Conservation (phyloP, 2,329 filamentous ascomycete species). For the Diaporthe humulicola region DNA sequence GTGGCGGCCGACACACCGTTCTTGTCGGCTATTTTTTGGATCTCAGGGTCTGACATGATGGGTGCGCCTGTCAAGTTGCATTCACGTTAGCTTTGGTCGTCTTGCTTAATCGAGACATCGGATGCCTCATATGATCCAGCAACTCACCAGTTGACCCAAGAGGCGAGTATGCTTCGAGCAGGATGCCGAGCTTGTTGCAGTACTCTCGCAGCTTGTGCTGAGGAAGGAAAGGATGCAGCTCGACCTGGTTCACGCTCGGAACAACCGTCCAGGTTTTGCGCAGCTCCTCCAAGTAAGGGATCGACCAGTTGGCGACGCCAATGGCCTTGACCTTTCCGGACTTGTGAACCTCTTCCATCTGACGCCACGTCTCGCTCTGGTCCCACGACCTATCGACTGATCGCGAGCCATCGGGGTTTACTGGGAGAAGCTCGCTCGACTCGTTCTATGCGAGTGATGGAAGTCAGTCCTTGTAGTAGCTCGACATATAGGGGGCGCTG, state of each 20-base stretch:
- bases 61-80: conserved; percentile 12
- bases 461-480: neutral
- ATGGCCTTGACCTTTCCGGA: conserved; percentile 39
- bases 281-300: conserved; percentile 47
- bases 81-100: neutral
- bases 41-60: conserved; percentile 33
- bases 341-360: conserved; percentile 25
- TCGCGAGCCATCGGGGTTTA: conserved; percentile 44
- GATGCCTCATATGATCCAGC: too few species aligned
- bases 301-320: conserved; percentile 49
- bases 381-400: conserved; percentile 44
- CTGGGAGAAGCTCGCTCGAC: conserved; percentile 42
- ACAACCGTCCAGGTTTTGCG: conserved; percentile 41
- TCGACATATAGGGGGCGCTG: too few species aligned
- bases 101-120: too few species aligned
- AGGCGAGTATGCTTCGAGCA: conserved; percentile 53
- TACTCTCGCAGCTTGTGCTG: conserved; percentile 52
- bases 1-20: conserved; percentile 42
- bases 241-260: conserved; percentile 42
- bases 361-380: conserved; percentile 26
- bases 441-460: conserved; percentile 5
- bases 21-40: conserved; percentile 39
- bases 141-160: conserved; percentile 40
- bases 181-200: conserved; percentile 50
- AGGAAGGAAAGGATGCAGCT: conserved; percentile 54